These are phyloP conservation scores for Cyclotella atomus DNA, from an alignment of 108 stramenopile genomes.

Conservation along the genomic window DNA sequence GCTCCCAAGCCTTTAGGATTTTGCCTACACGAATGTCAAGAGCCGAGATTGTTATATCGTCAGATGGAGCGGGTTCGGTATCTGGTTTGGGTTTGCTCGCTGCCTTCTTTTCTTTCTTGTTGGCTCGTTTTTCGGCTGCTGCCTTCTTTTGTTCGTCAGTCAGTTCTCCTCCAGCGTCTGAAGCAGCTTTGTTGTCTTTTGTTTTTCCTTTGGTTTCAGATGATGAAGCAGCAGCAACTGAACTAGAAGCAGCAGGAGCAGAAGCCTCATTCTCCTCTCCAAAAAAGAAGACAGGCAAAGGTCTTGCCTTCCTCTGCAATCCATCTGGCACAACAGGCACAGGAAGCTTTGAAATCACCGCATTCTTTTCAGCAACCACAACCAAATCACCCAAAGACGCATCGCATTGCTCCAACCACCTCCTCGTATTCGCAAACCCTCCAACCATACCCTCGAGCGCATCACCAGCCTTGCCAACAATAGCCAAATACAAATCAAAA, in stretches of 20 bases:
- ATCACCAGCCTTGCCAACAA: conserved; percentile 30
- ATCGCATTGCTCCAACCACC: conserved; percentile 64
- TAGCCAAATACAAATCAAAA: conserved; percentile 69
- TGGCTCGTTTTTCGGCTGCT: conserved; percentile 51
- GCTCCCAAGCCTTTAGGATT: conserved; percentile 93
- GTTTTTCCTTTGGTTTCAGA: conserved; percentile 13
- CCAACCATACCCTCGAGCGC: conserved; percentile 26
- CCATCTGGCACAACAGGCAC: conserved; percentile 16
- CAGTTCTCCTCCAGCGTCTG: conserved; percentile 27
- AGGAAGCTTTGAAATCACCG: conserved; percentile 25
- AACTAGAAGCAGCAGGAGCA: conserved; percentile 31
- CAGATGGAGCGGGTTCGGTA: conserved; percentile 18
- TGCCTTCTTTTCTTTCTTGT: conserved; percentile 26
- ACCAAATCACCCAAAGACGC: conserved; percentile 31
- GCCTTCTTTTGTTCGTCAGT: conserved; percentile 59
- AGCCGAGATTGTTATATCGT: conserved; percentile 62
- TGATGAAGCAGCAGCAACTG: not conserved
- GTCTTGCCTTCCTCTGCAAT: conserved; percentile 16
- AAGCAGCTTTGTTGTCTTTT: conserved; percentile 8
- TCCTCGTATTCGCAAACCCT: conserved; percentile 33
- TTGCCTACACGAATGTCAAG: conserved; percentile 94
- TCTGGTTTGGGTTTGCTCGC: conserved; percentile 23
- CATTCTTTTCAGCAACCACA: conserved; percentile 24
- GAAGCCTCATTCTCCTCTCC: conserved; percentile 63
- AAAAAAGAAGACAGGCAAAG: conserved; percentile 64